Evolutionary conservation across 1,284 basidiomycete genomes (phyloP), one percentile per base, ranked within the genome.

Genomic region (Ganoderma lucidum): DNA sequence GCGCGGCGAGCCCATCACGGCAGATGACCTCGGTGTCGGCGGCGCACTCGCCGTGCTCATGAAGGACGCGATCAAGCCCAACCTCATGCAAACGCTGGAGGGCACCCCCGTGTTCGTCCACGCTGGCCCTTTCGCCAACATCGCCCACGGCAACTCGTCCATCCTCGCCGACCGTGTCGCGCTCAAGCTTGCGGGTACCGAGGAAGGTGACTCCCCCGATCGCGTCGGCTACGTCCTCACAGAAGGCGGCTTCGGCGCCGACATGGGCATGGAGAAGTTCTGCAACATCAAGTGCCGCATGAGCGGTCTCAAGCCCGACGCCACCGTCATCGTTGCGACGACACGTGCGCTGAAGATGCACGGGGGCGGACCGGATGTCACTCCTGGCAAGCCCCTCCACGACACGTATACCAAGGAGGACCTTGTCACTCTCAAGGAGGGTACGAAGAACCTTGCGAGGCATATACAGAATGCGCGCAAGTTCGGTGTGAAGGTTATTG

Each of bases 261-360:
- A 99, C 82, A 99, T 99, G 90, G 97, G 96, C 73, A 96, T 97
- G 95, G 95, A 97, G 84, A 97, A 99, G 83, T 99, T 99, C 88
- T 99, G 96, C 88, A 98, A 99, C 85, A 99, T 99, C 88, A 99
- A 99, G 84, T 99, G 97, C 80, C 92, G 98, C 69, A 88, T 96
- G 68, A 97, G 95, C 72, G 97, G 96, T 41, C 89, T 99, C 73
- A 92, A 86, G 67, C 98, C 98, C 19, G 96, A 99, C 81, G 97
- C 96, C 1, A 93, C 94, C 42, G 91, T 99, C 71, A 94, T 99
- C 74, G 97, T 99, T 63, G 98, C 98, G 2, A 99, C 97, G 0
- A 97, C 98, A 51, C 93, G 97, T 73, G 97, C 97, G 28, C 85
- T 99, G 74, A 99, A 99, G 89, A 99, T 99, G 95, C 97, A 99